A percentile compares a stretch with the other conserved stretches of the same genome.
Evolutionary conservation across 768 basidiomycete species (phyloP).

Genomic region (Udeniomyces megalosporus): DNA sequence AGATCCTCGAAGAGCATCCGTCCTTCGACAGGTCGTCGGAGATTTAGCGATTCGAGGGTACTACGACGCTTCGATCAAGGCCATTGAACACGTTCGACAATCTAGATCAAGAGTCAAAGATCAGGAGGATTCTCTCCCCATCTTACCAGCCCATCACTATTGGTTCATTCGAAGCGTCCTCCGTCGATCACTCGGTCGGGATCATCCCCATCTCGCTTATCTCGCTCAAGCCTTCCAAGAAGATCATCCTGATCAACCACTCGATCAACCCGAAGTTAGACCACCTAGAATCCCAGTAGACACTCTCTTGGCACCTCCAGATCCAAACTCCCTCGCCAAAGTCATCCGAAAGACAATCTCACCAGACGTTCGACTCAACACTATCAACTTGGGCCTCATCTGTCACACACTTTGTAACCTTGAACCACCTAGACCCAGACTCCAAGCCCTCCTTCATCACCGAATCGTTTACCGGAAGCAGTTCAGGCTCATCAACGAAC

Average conservation of each 20-base stretch:
- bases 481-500: background rate
- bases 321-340: background rate
- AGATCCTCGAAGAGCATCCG: background rate
- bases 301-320: background rate
- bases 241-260: background rate
- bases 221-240: background rate
- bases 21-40: background rate
- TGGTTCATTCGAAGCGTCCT: background rate
- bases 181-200: background rate
- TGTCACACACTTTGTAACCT: background rate
- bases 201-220: background rate
- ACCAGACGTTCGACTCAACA: background rate
- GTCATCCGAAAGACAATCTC: background rate
- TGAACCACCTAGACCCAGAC: background rate
- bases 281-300: background rate
- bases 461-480: background rate
- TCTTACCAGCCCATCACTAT: background rate
- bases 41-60: background rate
- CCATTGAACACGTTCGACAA: background rate
- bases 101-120: background rate
- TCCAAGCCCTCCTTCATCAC: background rate
- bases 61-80: background rate
- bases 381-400: no score
- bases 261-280: background rate
- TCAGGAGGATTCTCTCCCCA: background rate